Base-by-base conservation (phyloP, 2,329 filamentous ascomycete genomes). In the Ceratocystis smalleyi region DNA sequence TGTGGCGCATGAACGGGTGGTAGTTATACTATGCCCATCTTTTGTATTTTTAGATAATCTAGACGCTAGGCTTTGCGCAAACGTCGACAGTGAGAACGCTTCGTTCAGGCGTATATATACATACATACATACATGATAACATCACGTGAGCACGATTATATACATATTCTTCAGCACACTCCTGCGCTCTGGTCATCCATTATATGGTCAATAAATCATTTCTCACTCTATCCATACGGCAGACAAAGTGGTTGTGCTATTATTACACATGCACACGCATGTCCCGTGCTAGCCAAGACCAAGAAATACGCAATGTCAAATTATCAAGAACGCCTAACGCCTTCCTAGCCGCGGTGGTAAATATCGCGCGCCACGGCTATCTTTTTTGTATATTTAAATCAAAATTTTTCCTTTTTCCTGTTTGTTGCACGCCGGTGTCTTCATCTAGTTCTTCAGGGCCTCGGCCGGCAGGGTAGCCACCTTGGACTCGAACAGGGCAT, bases 401-500 rank as follows among this genome's bases (percentile, higher is more conserved):
- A 2, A n/a, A n/a, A n/a, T 47, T 63, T 43, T 43, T 35, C 27
- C n/a, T n/a, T 62, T 15, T 19, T 64, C 35, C 57, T 17, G 45
- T 62, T 54, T 54, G 66, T 43, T 57, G 15, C n/a, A n/a, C 19
- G 54, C 47, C 24, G 1, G 17, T 15, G 17, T 24, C 27, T 35
- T 15, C 12, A 15, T 57, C 62, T 68, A 67, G 19, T 67, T 64
- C 54, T 64, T 22, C 59, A 67, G 62, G 57, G 62, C 67, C 64
- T 71, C 76, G 65, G 77, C 75, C 1, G 87, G 86, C 68, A 92
- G 75, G 12, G 81, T 85, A 49, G 81, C 80, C 59, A 91, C 87
- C 82, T 94, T 94, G 69, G 92, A 83, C 67, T 88, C 77, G 77
- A 92, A 96, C 64, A 95, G 78, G 76, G 89, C 86, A 77, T 95